Conservation (phyloP, 331 rosid species). For the Prunus yedoensis region DNA sequence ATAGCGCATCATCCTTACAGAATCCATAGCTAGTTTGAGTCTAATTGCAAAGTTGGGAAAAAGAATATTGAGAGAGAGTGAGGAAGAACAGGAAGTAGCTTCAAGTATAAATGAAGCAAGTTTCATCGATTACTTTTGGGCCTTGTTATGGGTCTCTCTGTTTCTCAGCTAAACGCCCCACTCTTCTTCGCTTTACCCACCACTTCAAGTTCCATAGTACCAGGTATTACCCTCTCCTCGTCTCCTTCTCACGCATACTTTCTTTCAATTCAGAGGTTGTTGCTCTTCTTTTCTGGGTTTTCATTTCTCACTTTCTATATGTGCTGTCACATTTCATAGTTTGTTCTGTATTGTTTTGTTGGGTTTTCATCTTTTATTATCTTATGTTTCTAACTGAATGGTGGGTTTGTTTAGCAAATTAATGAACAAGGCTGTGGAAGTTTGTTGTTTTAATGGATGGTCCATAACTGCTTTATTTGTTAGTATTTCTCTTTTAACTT, state of each 20-base stretch:
- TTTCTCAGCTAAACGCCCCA: not conserved
- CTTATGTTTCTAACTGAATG: not conserved
- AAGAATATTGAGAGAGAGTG: too few relatives aligned
- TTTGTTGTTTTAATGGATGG: not conserved
- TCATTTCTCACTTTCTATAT: not conserved
- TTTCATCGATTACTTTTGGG: not conserved
- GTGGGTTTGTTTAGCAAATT: not conserved
- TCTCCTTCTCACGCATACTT: not conserved
- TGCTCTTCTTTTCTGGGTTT: not conserved
- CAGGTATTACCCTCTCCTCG: not conserved
- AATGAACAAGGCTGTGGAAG: not conserved
- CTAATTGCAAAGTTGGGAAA: too few relatives aligned
- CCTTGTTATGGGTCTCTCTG: conserved; percentile 1
- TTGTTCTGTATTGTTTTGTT: not conserved
- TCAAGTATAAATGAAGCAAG: conserved; percentile 1
- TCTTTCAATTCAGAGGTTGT: not conserved
- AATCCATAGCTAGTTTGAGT: too few relatives aligned
- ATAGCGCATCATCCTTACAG: too few relatives aligned
- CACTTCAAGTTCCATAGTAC: not conserved
- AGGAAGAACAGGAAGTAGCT: too few relatives aligned
- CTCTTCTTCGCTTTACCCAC: not conserved
- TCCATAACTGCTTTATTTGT: not conserved
- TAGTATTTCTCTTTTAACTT: not conserved
- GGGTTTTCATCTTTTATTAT: not conserved
- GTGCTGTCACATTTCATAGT: not conserved